These are phyloP conservation scores for Scutellaria barbata DNA, from an alignment of 257 asterid genomes.

Conservation along the genomic window DNA sequence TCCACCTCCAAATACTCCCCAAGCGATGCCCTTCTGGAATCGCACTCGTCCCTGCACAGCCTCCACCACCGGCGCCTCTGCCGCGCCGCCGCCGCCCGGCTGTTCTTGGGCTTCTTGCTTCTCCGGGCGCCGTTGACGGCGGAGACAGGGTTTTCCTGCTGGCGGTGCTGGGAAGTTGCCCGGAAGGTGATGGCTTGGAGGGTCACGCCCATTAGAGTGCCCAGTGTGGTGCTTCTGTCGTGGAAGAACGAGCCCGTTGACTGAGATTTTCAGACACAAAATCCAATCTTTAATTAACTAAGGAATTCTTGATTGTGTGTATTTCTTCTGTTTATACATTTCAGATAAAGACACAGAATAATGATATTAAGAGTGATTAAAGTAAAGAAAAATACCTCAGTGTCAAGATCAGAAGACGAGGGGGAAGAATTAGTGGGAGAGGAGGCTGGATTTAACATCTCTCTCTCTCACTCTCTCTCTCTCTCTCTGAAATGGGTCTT, in stretches of 20 bases:
- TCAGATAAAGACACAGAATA: not conserved
- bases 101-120: slow-evolving; percentile 54
- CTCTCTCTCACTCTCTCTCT: not conserved
- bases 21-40: slow-evolving; percentile 68
- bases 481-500: too few relatives aligned
- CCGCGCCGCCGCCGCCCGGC: slow-evolving; percentile 52
- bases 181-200: slow-evolving; percentile 75
- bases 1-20: slow-evolving; percentile 90
- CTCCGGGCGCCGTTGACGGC: slow-evolving; percentile 43
- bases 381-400: slow-evolving; percentile 62
- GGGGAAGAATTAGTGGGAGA: slow-evolving; percentile 84
- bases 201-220: slow-evolving; percentile 88
- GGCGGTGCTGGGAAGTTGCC: slow-evolving; percentile 71
- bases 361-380: not conserved
- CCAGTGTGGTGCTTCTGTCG: slow-evolving; percentile 86
- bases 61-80: slow-evolving; percentile 89
- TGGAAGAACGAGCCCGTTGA: slow-evolving; percentile 98
- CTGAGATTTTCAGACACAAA: slow-evolving; percentile 41
- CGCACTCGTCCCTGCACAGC: slow-evolving; percentile 72
- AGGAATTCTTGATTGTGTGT: not conserved
- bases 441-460: slow-evolving; percentile 77
- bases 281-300: not conserved
- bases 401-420: slow-evolving; percentile 96
- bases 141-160: slow-evolving; percentile 43
- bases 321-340: not conserved